These are phyloP conservation scores for Articulospora tetracladia DNA, from an alignment of 495 filamentous ascomycete species.

Conservation along the genomic window DNA sequence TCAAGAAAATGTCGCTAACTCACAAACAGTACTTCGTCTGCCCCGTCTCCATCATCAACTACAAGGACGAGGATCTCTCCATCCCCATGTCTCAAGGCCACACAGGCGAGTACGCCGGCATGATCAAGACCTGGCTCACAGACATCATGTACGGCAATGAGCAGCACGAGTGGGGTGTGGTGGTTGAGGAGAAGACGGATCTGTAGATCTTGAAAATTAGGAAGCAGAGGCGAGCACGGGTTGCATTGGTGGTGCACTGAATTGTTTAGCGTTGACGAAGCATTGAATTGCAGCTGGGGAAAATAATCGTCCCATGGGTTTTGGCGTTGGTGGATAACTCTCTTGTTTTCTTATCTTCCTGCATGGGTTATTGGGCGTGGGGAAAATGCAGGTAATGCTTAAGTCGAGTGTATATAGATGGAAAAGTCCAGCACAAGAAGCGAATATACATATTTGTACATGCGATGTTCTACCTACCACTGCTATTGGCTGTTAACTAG, in stretches of 20 bases:
- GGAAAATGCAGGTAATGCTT: too few relatives aligned
- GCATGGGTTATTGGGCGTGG: too few relatives aligned
- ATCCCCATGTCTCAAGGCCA: constrained; percentile 59
- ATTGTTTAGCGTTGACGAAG: not conserved
- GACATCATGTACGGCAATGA: constrained; percentile 86
- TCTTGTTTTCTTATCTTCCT: too few relatives aligned
- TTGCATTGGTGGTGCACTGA: not conserved
- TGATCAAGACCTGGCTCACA: constrained; percentile 73
- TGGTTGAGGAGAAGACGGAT: constrained; percentile 56
- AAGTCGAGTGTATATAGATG: too few relatives aligned
- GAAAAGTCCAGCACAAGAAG: too few relatives aligned
- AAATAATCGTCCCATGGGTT: too few relatives aligned
- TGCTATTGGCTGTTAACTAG: too few relatives aligned
- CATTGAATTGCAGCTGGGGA: too few relatives aligned
- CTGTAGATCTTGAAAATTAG: not conserved
- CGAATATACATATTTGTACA: too few relatives aligned
- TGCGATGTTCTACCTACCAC: too few relatives aligned
- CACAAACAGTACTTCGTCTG: constrained; percentile 69
- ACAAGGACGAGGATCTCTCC: constrained; percentile 62
- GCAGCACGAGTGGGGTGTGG: constrained; percentile 74
- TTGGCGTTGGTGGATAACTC: too few relatives aligned
- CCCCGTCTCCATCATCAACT: constrained; percentile 69
- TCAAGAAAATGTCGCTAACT: not conserved
- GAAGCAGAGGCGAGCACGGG: not conserved
- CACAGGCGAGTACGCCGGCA: constrained; percentile 58